These are phyloP conservation scores for Diaporthe helianthi DNA, from an alignment of 2,329 filamentous ascomycete species.

Conservation along the genomic window DNA sequence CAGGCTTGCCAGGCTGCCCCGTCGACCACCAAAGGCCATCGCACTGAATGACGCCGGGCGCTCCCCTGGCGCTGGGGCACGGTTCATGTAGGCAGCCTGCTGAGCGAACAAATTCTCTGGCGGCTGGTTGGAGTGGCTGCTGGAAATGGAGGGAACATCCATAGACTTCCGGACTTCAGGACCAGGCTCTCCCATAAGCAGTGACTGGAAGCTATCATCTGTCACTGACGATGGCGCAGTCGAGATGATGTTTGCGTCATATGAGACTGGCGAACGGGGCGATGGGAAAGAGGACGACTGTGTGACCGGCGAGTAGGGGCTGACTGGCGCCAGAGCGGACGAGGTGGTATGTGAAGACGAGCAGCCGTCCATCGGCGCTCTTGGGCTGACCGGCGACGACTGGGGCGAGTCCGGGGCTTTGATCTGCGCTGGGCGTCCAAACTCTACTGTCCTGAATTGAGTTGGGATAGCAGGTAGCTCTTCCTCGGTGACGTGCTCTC, in stretches of 20 bases:
- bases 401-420: constrained; percentile 33
- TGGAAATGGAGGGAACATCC: constrained; percentile 77
- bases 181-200: constrained; percentile 76
- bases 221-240: constrained; percentile 77
- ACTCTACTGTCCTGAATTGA: constrained; percentile 33
- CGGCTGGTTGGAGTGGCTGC: constrained; percentile 79
- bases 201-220: constrained; percentile 75
- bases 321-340: constrained; percentile 57
- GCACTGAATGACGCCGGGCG: constrained; percentile 69
- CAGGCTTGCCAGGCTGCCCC: constrained; percentile 78
- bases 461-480: constrained; percentile 50
- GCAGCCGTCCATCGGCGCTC: constrained; percentile 35
- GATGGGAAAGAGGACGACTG: constrained; percentile 73
- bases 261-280: constrained; percentile 71
- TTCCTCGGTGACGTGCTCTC: constrained; percentile 59
- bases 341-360: constrained; percentile 38
- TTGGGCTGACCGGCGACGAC: constrained; percentile 35
- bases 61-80: constrained; percentile 58
- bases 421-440: constrained; percentile 30
- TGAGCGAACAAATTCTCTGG: constrained; percentile 65
- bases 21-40: constrained; percentile 70
- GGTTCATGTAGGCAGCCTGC: constrained; percentile 54
- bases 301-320: constrained; percentile 67
- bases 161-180: constrained; percentile 73
- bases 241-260: constrained; percentile 75